Conservation (phyloP, 1,284 basidiomycete species). For the Apiotrichum siamense region DNA sequence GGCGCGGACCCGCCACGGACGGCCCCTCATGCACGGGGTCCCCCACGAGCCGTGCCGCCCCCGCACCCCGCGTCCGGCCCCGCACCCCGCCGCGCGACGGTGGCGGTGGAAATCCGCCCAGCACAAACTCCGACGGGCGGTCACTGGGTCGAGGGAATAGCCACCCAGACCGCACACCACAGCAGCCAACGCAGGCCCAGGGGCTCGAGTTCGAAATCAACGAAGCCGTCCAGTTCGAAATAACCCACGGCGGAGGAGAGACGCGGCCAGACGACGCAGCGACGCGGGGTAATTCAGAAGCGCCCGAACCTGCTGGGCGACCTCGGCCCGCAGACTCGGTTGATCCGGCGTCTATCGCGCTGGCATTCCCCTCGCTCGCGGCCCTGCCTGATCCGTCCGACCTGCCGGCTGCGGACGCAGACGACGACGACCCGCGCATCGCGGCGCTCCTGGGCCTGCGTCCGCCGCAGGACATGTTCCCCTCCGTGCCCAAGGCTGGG, state of each 20-base stretch:
- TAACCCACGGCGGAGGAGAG: no score
- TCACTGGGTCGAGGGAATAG: no score
- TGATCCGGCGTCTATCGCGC: background rate
- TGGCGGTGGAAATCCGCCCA: background rate
- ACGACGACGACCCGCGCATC: slow-evolving; percentile 22
- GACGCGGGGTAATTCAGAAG: no score
- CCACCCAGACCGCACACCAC: no score
- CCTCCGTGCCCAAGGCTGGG: slow-evolving; percentile 11
- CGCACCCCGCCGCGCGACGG: background rate
- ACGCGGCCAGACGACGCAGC: no score
- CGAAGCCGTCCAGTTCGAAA: no score
- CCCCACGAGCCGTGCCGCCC: background rate
- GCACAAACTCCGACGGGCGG: no score
- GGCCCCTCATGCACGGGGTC: background rate
- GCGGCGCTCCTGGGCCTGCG: slow-evolving; percentile 26
- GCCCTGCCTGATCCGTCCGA: slow-evolving; percentile 2
- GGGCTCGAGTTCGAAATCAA: no score
- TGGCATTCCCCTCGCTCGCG: slow-evolving; percentile 2
- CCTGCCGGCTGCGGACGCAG: slow-evolving; percentile 8
- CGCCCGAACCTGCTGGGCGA: no score
- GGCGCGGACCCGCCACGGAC: background rate
- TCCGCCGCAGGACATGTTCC: slow-evolving; percentile 19
- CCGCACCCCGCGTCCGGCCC: background rate
- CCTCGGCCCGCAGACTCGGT: background rate
- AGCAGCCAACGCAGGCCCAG: no score